Percentiles rank a stretch among this genome's conserved stretches.
These are phyloP conservation scores for Botrytis squamosa DNA, from an alignment of 2,329 filamentous ascomycete species.

Conservation along the genomic window DNA sequence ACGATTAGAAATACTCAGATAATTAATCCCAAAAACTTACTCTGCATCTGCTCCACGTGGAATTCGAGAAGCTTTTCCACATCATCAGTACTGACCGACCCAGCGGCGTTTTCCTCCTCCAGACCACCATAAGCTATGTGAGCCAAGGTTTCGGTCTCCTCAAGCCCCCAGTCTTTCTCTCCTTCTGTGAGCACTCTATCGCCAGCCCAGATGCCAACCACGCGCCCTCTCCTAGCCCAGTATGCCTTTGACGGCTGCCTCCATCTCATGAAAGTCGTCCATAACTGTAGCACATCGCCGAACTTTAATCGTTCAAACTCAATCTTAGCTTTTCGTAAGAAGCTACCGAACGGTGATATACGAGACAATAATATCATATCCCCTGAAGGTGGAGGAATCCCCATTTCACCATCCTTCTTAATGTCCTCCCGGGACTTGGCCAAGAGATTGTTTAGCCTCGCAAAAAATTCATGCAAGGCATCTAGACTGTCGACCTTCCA, in stretches of 20 bases:
- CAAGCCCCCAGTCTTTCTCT: constrained; percentile 51
- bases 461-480: constrained; percentile 75
- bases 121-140: constrained; percentile 35
- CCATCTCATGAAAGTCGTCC: constrained; percentile 80
- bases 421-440: constrained; percentile 61
- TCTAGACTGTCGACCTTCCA: constrained; percentile 85
- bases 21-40: constrained; percentile 45
- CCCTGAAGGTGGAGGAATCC: constrained; percentile 48
- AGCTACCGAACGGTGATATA: constrained; percentile 77
- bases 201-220: constrained; percentile 50
- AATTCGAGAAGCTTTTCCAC: constrained; percentile 80
- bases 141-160: constrained; percentile 44
- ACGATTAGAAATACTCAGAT: constrained; percentile 27
- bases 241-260: constrained; percentile 68
- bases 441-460: constrained; percentile 56
- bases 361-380: constrained; percentile 62
- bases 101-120: constrained; percentile 37
- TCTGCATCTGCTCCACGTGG: constrained; percentile 84
- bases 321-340: constrained; percentile 71
- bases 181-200: constrained; percentile 55
- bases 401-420: constrained; percentile 54
- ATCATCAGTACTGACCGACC: constrained; percentile 70
- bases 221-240: constrained; percentile 55
- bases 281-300: constrained; percentile 72
- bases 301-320: constrained; percentile 83